Conservation (phyloP, 345 rosid genomes). For the Odontarrhena argentea region DNA sequence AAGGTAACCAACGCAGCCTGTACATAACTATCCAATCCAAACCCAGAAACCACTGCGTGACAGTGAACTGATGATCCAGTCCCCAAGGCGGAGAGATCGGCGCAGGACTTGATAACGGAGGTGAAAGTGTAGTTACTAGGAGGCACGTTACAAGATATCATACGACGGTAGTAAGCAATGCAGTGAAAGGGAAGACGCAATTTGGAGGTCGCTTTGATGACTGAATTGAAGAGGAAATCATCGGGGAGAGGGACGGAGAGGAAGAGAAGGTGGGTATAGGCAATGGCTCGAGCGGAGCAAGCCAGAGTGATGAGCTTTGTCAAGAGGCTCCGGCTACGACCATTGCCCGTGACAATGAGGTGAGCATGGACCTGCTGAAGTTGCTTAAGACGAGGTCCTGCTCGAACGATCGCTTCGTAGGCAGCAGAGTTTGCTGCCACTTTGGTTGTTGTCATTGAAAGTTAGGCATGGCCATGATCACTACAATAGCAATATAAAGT, state of each 20-base stretch:
- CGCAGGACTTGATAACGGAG: conserved; percentile 71
- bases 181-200: conserved; percentile 48
- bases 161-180: conserved; percentile 57
- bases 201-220: conserved; percentile 65
- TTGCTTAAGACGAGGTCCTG: conserved; percentile 64
- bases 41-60: conserved; percentile 60
- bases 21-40: conserved; percentile 61
- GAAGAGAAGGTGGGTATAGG: conserved; percentile 56
- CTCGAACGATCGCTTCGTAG: conserved; percentile 56
- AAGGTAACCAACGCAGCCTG: conserved; percentile 66
- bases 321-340: conserved; percentile 62
- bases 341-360: conserved; percentile 56
- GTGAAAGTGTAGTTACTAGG: conserved; percentile 76
- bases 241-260: conserved; percentile 63
- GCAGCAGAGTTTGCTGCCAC: conserved; percentile 52
- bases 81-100: conserved; percentile 50
- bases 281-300: conserved; percentile 56
- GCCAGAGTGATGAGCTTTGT: conserved; percentile 75
- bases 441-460: conserved; percentile 47
- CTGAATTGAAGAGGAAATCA: conserved; percentile 64
- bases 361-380: conserved; percentile 71
- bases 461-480: background rate
- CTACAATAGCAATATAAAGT: too few species aligned
- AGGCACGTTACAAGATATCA: conserved; percentile 47
- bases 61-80: conserved; percentile 62